Percentiles rank a stretch among this genome's conserved stretches.
Conservation (phyloP, 257 asterid genomes). For the Plantago elongata region DNA sequence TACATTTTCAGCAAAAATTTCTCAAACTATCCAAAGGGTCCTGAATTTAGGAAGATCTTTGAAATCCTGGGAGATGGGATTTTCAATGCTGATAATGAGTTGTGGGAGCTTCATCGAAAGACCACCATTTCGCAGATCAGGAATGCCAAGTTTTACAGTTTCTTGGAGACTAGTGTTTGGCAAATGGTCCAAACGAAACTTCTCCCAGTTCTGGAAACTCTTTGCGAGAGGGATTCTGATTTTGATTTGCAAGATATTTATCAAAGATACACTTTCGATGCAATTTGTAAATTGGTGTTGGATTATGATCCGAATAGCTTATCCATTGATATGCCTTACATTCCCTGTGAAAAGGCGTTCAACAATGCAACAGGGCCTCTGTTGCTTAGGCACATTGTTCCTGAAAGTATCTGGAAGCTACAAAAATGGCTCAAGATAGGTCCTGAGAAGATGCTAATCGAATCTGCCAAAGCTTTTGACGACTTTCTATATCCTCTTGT, state of each 20-base stretch:
- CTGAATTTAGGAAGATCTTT: conserved; percentile 19
- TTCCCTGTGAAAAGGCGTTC: conserved; percentile 24
- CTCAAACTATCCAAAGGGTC: conserved; percentile 28
- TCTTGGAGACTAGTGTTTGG: conserved; percentile 1
- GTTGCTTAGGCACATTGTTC: conserved; percentile 30
- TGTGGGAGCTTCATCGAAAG: conserved; percentile 12
- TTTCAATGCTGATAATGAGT: conserved; percentile 20
- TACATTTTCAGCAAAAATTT: conserved; percentile 23
- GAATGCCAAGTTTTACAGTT: background rate
- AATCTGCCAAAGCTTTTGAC: conserved; percentile 34
- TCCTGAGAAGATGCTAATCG: conserved; percentile 4
- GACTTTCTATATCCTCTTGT: conserved; percentile 29
- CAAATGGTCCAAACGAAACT: background rate
- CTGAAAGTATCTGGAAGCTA: conserved; percentile 28
- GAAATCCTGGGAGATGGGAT: conserved; percentile 26
- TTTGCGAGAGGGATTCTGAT: background rate
- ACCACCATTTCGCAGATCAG: background rate
- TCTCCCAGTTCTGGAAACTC: background rate
- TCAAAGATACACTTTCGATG: conserved; percentile 3
- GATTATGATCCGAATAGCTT: conserved; percentile 15
- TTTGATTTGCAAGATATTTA: conserved; percentile 3
- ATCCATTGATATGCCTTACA: conserved; percentile 16
- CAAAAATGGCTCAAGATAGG: conserved; percentile 27
- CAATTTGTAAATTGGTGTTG: background rate
- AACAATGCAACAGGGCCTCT: conserved; percentile 6